These are phyloP conservation scores for Lumnitzera racemosa DNA, from an alignment of 345 rosid genomes.

Conservation along the genomic window DNA sequence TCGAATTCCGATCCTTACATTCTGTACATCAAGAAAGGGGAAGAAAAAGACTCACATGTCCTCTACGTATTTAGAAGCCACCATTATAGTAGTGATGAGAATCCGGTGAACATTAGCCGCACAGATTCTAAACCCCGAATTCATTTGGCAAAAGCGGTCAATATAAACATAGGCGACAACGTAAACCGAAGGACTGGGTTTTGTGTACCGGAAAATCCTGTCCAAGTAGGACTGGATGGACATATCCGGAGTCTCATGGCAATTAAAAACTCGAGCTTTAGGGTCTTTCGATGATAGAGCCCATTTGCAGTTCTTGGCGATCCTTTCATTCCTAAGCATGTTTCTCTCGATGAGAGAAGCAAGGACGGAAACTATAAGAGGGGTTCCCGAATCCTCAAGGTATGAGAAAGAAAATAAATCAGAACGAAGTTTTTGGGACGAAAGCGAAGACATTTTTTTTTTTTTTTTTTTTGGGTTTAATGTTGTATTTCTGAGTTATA, in stretches of 20 bases:
- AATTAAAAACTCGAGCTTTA: constrained; percentile 49
- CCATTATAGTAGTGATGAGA: constrained; percentile 78
- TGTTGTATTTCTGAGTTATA: too few relatives aligned
- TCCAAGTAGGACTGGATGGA: constrained; percentile 62
- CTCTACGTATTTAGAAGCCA: constrained; percentile 85
- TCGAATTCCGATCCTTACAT: too few relatives aligned
- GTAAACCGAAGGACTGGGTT: constrained; percentile 70
- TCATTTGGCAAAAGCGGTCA: constrained; percentile 70
- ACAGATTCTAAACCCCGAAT: constrained; percentile 52
- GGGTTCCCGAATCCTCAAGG: constrained; percentile 42
- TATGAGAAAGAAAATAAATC: constrained; percentile 59
- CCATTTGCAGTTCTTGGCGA: constrained; percentile 30
- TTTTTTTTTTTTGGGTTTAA: too few relatives aligned
- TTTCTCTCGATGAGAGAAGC: constrained; percentile 65
- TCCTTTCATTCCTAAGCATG: constrained; percentile 52
- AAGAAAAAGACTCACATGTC: constrained; percentile 57
- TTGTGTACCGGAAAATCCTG: constrained; percentile 68
- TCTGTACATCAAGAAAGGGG: too few relatives aligned
- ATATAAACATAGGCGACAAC: constrained; percentile 76
- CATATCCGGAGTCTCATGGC: constrained; percentile 68
- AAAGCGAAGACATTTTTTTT: constrained; percentile 14
- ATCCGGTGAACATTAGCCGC: constrained; percentile 62
- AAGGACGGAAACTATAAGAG: constrained; percentile 62
- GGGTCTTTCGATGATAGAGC: constrained; percentile 17
- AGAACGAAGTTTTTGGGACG: constrained; percentile 70